Base-by-base conservation (phyloP, 768 basidiomycete species). In the Crassisporium funariophilum region DNA sequence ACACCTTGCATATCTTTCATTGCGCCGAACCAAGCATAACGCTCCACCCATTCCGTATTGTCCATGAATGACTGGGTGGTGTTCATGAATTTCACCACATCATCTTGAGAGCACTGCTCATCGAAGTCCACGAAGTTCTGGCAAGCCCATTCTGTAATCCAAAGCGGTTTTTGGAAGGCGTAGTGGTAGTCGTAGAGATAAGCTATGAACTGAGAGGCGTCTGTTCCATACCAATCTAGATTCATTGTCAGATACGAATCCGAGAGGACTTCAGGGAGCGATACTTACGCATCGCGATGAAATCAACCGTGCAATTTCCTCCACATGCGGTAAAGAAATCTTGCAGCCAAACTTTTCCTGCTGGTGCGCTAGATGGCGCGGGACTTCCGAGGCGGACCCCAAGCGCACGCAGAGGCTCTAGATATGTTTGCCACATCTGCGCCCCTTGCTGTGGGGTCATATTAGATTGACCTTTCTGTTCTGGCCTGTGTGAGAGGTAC, bases 111-210 rank as follows among this genome's bases (percentile, higher is more conserved):
- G 47, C 80, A 82, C 56, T 82, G 79, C 5, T 55, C 59, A 19
- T 62, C 51, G 2, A 55, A 41, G 36, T 75, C 55, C 49, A 70
- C 72, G 64, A 67, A 78, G 48, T 79, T 77, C 61, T 79, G 77
- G 52, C 78, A 79, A 0, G 77, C 76, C 77, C 78, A 82, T 55
- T 83, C 82, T 1, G 82, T 83, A 0, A 83, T 73, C 81, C 81
- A 83, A 12, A 83, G 60, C 4, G 79, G 74, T 25, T 63, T 63
- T 42, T 79, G 65, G 61, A 81, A 83, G 4, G 77, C 76, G 8
- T 68, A 44, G 54, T 80, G 70, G 53, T 75, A 81, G 57, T 80
- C 75, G 39, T 69, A 59, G 17, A 81, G 53, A 58, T 80, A 76
- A 12, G 66, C 59, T 34, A 72, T 69, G 51, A 83, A 80, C 7